Conservation (phyloP, 2,329 filamentous ascomycete genomes). For the Lecanosticta acicola region DNA sequence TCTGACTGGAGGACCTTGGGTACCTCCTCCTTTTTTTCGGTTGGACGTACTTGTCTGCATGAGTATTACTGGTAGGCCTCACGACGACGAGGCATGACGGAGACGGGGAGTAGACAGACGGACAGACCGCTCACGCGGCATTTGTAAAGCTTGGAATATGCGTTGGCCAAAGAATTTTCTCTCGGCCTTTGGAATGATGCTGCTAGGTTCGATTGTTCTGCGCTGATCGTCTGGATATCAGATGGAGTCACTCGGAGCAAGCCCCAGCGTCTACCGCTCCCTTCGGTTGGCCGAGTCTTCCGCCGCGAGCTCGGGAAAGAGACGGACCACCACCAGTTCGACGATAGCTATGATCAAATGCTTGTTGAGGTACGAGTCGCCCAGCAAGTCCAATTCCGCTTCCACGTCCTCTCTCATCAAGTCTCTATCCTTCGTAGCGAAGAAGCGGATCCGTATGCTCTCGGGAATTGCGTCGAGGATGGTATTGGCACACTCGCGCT, state of each 20-base stretch:
- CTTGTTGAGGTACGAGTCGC: slow-evolving; percentile 85
- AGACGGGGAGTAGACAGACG: slow-evolving; percentile 8
- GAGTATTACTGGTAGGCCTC: neutral
- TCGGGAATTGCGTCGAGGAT: slow-evolving; percentile 45
- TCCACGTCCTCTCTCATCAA: slow-evolving; percentile 43
- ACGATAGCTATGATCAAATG: slow-evolving; percentile 78
- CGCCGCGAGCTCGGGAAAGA: slow-evolving; percentile 78
- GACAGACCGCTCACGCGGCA: slow-evolving; percentile 23
- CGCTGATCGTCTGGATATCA: too few relatives aligned
- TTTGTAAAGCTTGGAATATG: neutral
- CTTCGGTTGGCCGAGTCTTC: neutral
- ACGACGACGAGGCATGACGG: slow-evolving; percentile 1
- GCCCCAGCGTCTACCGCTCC: neutral
- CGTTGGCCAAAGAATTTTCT: neutral
- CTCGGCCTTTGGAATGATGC: neutral
- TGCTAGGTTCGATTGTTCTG: too few relatives aligned
- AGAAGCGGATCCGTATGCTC: slow-evolving; percentile 41
- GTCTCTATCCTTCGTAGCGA: slow-evolving; percentile 32
- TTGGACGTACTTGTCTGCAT: slow-evolving; percentile 4
- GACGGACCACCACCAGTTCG: slow-evolving; percentile 71
- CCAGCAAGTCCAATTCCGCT: slow-evolving; percentile 61
- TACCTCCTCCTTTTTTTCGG: too few relatives aligned
- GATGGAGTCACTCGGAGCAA: neutral
- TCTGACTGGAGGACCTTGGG: too few relatives aligned
- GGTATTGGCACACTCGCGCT: slow-evolving; percentile 60